Evolutionary conservation across 2,329 filamentous ascomycete species (phyloP).

Genomic region (Fusarium burgessii): DNA sequence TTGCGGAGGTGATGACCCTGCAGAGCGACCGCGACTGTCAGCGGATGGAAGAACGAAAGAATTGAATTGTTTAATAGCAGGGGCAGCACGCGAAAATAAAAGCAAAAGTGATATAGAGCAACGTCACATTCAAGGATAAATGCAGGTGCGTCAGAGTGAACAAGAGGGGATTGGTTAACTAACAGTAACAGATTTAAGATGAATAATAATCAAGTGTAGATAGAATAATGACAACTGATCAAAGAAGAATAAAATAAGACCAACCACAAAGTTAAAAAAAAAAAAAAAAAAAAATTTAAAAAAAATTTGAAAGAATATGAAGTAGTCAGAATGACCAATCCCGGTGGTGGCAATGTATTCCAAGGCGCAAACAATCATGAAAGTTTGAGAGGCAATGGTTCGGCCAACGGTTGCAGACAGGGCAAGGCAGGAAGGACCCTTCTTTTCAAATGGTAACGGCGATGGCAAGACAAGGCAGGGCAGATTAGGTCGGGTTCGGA

Average conservation of each 20-base stretch:
- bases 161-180: constrained; percentile 8
- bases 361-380: constrained; percentile 38
- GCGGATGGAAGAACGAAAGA: constrained; percentile 16
- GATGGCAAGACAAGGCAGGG: constrained; percentile 20
- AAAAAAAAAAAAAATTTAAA: too few relatives aligned
- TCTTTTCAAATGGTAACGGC: constrained; percentile 21
- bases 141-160: constrained; percentile 4
- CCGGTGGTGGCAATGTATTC: constrained; percentile 36
- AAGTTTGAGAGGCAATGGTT: constrained; percentile 30
- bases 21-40: constrained; percentile 15
- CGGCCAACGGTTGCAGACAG: constrained; percentile 36
- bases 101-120: constrained; percentile 11
- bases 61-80: constrained; percentile 7
- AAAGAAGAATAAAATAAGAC: constrained; percentile 3
- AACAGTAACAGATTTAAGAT: constrained; percentile 2
- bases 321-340: constrained; percentile 28
- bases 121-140: constrained; percentile 30
- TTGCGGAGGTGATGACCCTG: constrained; percentile 22
- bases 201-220: constrained; percentile 3
- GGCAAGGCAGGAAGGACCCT: constrained; percentile 18
- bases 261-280: constrained; percentile 2
- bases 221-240: constrained; percentile 11
- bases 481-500: constrained; percentile 22
- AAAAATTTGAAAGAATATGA: constrained; percentile 34
- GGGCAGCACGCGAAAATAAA: constrained; percentile 20